These are phyloP conservation scores for Gardenia jasminoides DNA, from an alignment of 257 asterid genomes.

Conservation along the genomic window DNA sequence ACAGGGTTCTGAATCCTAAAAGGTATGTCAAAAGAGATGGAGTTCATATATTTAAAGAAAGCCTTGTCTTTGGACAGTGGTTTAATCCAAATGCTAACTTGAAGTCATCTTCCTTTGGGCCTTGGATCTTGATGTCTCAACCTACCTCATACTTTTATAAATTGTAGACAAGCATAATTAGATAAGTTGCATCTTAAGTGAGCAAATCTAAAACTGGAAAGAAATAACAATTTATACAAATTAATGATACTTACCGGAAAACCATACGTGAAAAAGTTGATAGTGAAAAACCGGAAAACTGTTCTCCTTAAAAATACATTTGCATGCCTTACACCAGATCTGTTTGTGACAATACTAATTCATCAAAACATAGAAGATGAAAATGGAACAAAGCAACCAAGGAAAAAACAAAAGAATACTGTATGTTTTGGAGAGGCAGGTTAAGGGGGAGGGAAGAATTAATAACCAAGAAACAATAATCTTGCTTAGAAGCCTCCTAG, in stretches of 20 bases:
- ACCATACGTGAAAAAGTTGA: slow-evolving; percentile 99
- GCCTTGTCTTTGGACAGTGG: neutral
- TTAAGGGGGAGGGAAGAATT: neutral
- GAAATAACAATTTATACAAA: slow-evolving; percentile 14
- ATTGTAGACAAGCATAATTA: neutral
- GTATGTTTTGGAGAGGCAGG: neutral
- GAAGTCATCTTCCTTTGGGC: neutral
- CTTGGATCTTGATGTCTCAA: neutral
- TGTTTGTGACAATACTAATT: slow-evolving; percentile 26
- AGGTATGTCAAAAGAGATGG: neutral
- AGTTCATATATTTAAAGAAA: too few species aligned
- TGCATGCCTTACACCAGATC: slow-evolving; percentile 98
- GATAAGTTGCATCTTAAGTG: neutral
- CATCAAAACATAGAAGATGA: neutral
- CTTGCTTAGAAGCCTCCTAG: neutral
- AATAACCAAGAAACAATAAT: neutral
- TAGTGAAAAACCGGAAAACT: slow-evolving; percentile 82
- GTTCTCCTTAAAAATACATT: slow-evolving; percentile 80
- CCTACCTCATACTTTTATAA: neutral
- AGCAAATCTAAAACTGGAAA: slow-evolving; percentile 8
- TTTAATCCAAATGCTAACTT: neutral
- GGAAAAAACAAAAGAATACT: neutral
- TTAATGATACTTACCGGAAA: slow-evolving; percentile 71
- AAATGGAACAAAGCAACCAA: neutral
- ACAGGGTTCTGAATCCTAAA: neutral